Percentiles rank a stretch among this genome's conserved stretches.
Conservation (phyloP, 2,329 filamentous ascomycete genomes). For the Diaporthe citriasiana region DNA sequence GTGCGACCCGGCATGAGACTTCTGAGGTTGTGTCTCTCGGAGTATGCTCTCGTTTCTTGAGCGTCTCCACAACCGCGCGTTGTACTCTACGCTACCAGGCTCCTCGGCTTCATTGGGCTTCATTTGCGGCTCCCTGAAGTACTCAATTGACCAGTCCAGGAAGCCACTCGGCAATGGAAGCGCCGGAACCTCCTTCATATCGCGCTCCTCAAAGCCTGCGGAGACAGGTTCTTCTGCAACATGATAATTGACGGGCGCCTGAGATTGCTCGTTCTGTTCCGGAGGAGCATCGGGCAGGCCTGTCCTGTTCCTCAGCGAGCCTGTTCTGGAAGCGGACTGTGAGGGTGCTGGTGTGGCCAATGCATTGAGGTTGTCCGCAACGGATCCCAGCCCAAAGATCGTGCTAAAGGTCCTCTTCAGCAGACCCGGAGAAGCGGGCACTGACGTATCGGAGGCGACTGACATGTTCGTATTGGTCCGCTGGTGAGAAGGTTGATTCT, state of each 20-base stretch:
- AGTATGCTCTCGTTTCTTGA: slow-evolving; percentile 95
- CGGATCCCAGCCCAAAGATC: slow-evolving; percentile 71
- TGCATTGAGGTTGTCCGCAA: slow-evolving; percentile 54
- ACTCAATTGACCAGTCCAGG: slow-evolving; percentile 95
- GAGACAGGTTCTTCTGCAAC: slow-evolving; percentile 84
- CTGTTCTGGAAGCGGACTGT: slow-evolving; percentile 49
- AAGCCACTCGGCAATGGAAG: slow-evolving; percentile 88
- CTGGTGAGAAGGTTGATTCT: slow-evolving; percentile 58
- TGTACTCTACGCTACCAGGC: slow-evolving; percentile 96
- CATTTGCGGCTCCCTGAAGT: slow-evolving; percentile 99
- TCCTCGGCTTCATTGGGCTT: slow-evolving; percentile 96
- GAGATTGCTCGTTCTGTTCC: slow-evolving; percentile 79
- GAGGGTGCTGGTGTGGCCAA: slow-evolving; percentile 50
- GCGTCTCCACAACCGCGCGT: slow-evolving; percentile 91
- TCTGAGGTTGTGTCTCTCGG: slow-evolving; percentile 91
- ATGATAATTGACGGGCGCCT: slow-evolving; percentile 79
- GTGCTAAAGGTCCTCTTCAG: slow-evolving; percentile 75
- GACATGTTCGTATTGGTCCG: slow-evolving; percentile 59
- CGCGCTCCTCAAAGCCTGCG: slow-evolving; percentile 77
- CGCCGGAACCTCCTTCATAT: slow-evolving; percentile 68
- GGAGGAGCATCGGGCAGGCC: slow-evolving; percentile 68
- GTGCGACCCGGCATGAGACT: slow-evolving; percentile 86
- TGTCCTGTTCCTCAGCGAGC: slow-evolving; percentile 58
- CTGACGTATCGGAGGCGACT: slow-evolving; percentile 42
- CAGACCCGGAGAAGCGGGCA: slow-evolving; percentile 66